A percentile compares a stretch with the other conserved stretches of the same genome.
Conservation (phyloP, 2,329 filamentous ascomycete species). For the Fusarium napiforme region DNA sequence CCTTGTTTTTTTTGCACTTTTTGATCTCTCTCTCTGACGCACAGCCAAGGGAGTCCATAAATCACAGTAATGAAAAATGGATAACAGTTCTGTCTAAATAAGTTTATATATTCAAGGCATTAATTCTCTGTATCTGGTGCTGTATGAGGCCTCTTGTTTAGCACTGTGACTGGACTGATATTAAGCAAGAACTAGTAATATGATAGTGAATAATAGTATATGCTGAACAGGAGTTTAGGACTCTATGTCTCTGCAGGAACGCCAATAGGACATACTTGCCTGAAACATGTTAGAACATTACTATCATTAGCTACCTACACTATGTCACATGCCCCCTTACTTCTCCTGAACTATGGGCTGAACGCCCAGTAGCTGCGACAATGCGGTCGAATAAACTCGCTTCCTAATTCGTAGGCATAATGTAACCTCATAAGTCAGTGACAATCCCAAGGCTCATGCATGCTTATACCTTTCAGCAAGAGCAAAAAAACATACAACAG, state of each 20-base stretch:
- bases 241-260: fast-evolving
- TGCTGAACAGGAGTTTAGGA: fast-evolving
- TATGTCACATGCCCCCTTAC: not conserved
- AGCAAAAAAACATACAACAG: conserved; percentile 4
- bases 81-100: fast-evolving
- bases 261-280: fast-evolving
- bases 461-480: not conserved
- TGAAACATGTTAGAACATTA: fast-evolving
- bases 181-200: fast-evolving
- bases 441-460: not conserved
- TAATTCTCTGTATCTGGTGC: not conserved
- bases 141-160: fast-evolving
- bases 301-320: no score
- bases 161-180: not conserved
- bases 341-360: no score
- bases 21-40: fast-evolving
- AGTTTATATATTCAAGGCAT: no score
- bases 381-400: not conserved
- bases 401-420: not conserved
- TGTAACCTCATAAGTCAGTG: no score
- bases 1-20: not conserved
- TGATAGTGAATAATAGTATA: fast-evolving
- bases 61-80: not conserved
- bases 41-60: fast-evolving
- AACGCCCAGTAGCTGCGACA: no score